Conservation (phyloP, 495 filamentous ascomycete genomes). For the Recurvomyces mirabilis region DNA sequence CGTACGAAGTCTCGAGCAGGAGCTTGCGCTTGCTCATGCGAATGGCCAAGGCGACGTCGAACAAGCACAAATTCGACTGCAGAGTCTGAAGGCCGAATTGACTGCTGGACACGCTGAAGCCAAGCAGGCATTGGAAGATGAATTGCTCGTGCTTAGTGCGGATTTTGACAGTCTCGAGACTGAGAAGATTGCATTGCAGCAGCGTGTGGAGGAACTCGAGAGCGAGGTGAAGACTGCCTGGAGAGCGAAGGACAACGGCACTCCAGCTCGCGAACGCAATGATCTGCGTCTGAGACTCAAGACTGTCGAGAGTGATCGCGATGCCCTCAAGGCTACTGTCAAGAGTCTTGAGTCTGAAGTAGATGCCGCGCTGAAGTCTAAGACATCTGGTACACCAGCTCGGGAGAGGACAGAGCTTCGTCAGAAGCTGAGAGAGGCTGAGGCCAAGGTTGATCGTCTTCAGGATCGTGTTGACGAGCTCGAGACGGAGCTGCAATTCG, state of each 20-base stretch:
- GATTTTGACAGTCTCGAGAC: constrained; percentile 29
- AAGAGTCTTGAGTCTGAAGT: constrained; percentile 29
- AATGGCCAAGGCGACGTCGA: constrained; percentile 16
- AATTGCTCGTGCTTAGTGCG: constrained; percentile 35
- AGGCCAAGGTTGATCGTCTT: constrained; percentile 22
- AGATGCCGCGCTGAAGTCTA: constrained; percentile 19
- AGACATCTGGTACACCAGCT: constrained; percentile 11
- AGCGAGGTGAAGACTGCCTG: constrained; percentile 34
- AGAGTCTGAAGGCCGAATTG: constrained; percentile 20
- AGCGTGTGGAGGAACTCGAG: constrained; percentile 46
- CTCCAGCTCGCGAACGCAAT: constrained; percentile 19
- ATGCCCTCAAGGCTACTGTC: constrained; percentile 19
- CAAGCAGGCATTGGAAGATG: constrained; percentile 34
- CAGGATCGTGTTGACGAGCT: constrained; percentile 26
- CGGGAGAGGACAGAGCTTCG: constrained; percentile 26
- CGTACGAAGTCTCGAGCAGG: constrained; percentile 14
- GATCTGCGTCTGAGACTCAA: constrained; percentile 14
- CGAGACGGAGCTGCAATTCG: constrained; percentile 27
- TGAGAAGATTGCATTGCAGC: constrained; percentile 40
- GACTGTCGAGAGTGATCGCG: constrained; percentile 10
- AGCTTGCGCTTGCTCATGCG: constrained; percentile 18
- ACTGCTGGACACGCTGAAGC: constrained; percentile 19
- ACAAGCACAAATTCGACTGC: constrained; percentile 23
- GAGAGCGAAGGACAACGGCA: constrained; percentile 20
- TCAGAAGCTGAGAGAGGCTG: constrained; percentile 24